Evolutionary conservation across 202 grass and related monocot species (phyloP), one percentile per base, ranked within the genome.

Genomic region (Digitaria exilis): DNA sequence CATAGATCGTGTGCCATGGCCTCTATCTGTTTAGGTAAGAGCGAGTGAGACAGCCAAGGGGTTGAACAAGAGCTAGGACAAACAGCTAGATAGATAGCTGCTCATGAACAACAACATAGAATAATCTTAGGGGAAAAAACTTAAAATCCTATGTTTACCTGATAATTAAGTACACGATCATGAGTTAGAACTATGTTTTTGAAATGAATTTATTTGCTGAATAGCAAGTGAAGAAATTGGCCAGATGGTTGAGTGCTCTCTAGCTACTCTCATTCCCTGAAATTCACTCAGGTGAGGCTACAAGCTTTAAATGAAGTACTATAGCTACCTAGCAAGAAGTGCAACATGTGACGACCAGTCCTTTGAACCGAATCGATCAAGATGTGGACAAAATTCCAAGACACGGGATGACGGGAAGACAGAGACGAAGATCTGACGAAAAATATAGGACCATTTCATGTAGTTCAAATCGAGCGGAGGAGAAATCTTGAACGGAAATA

Each of bases 71-170:
- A 87, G n/a, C n/a, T n/a, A n/a, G 65, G 31, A 71, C 56, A 81
- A 50, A 21, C 3, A 29, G 15, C 68, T 71, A 30, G 25, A 44
- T 50, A 3, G 57, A 5, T 39, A 39, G 37, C 37, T 39, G 48
- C 69, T 66, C 84, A 91, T 28, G 65, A 29, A 30, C 65, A 81
- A 18, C 73, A 74, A 24, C 60, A 83, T 88, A 86, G 82, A 88
- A 91, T 85, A 85, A 91, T 85, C 82, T 91, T 82, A n/a, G n/a
- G 73, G 24, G 19, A 25, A 77, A 34, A 25, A 77, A 51, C 21
- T 12, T 10, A 19, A 21, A 8, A 57, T 31, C 21, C 28, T 50
- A 21, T 45, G n/a, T 62, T 79, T 48, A 39, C 15, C 9, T 51
- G 28, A 25, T 15, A 69, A 37, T 1, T 25, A 15, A 60, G 26